Base-by-base conservation (phyloP, 495 filamentous ascomycete species). In the Penicillium silybi region DNA sequence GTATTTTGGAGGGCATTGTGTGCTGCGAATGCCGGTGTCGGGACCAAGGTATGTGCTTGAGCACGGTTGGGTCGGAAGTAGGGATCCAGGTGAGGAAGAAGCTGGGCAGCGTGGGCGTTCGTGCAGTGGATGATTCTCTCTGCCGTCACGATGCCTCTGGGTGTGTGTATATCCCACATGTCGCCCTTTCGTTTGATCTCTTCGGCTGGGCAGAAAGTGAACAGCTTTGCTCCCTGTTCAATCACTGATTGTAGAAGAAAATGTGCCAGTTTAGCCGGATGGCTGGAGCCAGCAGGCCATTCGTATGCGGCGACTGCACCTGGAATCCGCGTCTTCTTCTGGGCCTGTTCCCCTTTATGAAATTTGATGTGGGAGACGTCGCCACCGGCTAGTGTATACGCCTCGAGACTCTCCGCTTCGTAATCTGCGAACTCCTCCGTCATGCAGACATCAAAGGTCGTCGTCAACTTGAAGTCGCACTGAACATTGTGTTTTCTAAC, bases 371-470 rank as follows among this genome's bases (percentile, higher is more conserved):
- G 62, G 1, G 62, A 63, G 7, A 52, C 42, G 48, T 67, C 61
- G 0, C 64, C 66, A 0, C 66, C 66, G 17, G 66, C 66, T 0
- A 47, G 20, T 13, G 53, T 55, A 25, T 63, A 69, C 27, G 55
- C 56, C n/a, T 60, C 47, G 8, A 69, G 34, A 25, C 59, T 65
- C 10, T 60, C 57, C 1, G 57, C 56, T 37, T 65, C 62, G 23
- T 67, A 62, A 16, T 48, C 48, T 1, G 64, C 64, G 27, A 69
- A 65, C 17, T 67, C 62, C 0, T 48, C 48, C 0, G 64, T 67
- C 62, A 69, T 67, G 44, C 66, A 69, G 6, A 69, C 59, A 20
- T 69, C 66, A 15, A 67, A 65, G 0, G 66, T 69, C 1, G 58
- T 56, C 1, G 66, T 66, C 18, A 59, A 32, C 20, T 65, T 52